These are phyloP conservation scores for Brassica carinata DNA, from an alignment of 345 rosid genomes.

Conservation along the genomic window DNA sequence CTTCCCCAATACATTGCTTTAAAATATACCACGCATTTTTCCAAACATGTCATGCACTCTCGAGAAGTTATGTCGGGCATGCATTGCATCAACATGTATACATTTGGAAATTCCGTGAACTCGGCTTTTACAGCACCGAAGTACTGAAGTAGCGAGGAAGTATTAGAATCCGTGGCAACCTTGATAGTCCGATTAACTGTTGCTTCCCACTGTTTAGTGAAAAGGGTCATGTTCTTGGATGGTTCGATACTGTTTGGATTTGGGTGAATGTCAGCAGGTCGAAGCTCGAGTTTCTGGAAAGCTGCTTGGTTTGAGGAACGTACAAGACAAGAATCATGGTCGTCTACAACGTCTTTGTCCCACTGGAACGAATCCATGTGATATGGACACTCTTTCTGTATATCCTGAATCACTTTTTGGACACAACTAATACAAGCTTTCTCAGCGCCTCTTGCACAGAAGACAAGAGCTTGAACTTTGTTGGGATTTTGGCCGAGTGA, in stretches of 20 bases:
- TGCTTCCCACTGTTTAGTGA: not conserved
- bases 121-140: not conserved
- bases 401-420: not conserved
- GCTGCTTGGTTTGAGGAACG: constrained; percentile 1
- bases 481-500: not conserved
- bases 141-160: not conserved
- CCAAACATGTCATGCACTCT: not conserved
- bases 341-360: not conserved
- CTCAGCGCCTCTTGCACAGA: not conserved
- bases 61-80: not conserved
- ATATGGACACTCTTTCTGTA: not conserved
- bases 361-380: not conserved
- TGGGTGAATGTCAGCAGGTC: not conserved
- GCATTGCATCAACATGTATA: not conserved
- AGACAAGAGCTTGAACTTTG: not conserved
- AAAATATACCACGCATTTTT: not conserved
- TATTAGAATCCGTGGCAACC: not conserved
- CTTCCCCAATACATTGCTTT: not conserved
- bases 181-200: constrained; percentile 2
- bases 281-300: not conserved
- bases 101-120: not conserved
- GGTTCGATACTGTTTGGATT: not conserved
- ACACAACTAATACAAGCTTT: not conserved
- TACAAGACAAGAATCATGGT: constrained; percentile 2
- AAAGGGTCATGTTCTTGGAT: constrained; percentile 1